A percentile compares a stretch with the other conserved stretches of the same genome.
Evolutionary conservation across 176 grass and related monocot genomes (phyloP).

Genomic region (Ensete ventricosum): DNA sequence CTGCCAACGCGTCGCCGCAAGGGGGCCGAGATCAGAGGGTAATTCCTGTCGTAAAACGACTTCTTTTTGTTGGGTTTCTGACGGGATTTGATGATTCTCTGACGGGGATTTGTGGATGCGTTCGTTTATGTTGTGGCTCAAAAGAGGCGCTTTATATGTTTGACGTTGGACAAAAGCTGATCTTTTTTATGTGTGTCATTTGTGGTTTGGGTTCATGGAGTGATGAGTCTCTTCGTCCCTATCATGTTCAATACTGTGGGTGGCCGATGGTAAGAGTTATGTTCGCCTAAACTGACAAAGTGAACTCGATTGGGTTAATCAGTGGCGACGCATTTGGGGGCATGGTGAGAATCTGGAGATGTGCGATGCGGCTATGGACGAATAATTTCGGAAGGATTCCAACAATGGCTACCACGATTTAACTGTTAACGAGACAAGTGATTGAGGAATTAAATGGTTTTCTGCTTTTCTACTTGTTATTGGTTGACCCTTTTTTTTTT

Average conservation of each 20-base stretch:
- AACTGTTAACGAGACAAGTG: background rate
- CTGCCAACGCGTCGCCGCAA: background rate
- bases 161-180: background rate
- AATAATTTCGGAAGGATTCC: background rate
- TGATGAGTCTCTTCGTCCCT: too few relatives aligned
- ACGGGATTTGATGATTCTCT: background rate
- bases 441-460: background rate
- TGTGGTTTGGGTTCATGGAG: background rate
- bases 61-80: too few relatives aligned
- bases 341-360: background rate
- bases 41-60: background rate
- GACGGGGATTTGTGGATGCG: background rate
- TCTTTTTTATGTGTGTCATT: background rate
- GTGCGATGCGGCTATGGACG: background rate
- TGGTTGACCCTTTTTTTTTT: background rate
- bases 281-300: too few relatives aligned
- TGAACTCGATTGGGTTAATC: too few relatives aligned
- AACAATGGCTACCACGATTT: background rate
- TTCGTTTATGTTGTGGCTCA: too few relatives aligned
- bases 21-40: background rate
- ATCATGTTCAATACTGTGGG: too few relatives aligned
- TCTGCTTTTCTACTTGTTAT: background rate
- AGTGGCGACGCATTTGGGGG: background rate
- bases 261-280: too few relatives aligned
- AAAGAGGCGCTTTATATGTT: background rate